Conservation (phyloP, 805 yeast species). For the Candida insectorum region DNA sequence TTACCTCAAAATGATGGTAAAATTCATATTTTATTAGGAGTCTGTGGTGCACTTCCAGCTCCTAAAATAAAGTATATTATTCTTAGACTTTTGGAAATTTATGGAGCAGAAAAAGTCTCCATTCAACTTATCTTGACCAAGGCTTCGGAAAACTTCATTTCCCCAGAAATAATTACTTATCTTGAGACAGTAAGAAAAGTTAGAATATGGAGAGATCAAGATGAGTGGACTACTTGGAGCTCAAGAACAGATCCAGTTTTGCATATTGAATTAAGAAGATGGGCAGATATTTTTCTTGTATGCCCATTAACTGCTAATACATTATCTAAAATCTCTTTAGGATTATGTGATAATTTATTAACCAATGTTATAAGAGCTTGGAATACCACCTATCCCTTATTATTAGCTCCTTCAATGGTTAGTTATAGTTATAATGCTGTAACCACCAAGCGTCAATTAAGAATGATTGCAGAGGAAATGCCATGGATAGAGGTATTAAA, state of each 20-base stretch:
- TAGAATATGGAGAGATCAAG: slow-evolving; percentile 54
- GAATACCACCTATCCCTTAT: slow-evolving; percentile 87
- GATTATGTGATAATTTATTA: slow-evolving; percentile 86
- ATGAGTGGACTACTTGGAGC: slow-evolving; percentile 75
- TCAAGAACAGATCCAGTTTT: slow-evolving; percentile 83
- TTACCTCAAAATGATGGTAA: slow-evolving; percentile 53
- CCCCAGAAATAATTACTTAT: slow-evolving; percentile 40
- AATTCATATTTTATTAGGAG: slow-evolving; percentile 53
- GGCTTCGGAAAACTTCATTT: slow-evolving; percentile 50
- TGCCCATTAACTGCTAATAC: slow-evolving; percentile 97
- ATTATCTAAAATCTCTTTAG: slow-evolving; percentile 81
- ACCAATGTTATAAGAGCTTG: slow-evolving; percentile 92
- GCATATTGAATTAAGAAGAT: slow-evolving; percentile 89
- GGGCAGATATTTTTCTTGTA: slow-evolving; percentile 92
- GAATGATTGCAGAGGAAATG: slow-evolving; percentile 81
- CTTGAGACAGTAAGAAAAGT: slow-evolving; percentile 41
- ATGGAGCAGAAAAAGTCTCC: slow-evolving; percentile 45
- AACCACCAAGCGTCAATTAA: slow-evolving; percentile 79
- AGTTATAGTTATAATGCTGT: slow-evolving; percentile 88
- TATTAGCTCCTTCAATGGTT: slow-evolving; percentile 95
- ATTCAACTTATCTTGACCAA: slow-evolving; percentile 54
- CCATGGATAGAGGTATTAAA: slow-evolving; percentile 91
- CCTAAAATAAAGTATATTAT: slow-evolving; percentile 52
- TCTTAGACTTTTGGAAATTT: slow-evolving; percentile 49
- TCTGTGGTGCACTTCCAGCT: slow-evolving; percentile 55